Evolutionary conservation across 1,284 basidiomycete genomes (phyloP).

Genomic region (Trametes pubescens): DNA sequence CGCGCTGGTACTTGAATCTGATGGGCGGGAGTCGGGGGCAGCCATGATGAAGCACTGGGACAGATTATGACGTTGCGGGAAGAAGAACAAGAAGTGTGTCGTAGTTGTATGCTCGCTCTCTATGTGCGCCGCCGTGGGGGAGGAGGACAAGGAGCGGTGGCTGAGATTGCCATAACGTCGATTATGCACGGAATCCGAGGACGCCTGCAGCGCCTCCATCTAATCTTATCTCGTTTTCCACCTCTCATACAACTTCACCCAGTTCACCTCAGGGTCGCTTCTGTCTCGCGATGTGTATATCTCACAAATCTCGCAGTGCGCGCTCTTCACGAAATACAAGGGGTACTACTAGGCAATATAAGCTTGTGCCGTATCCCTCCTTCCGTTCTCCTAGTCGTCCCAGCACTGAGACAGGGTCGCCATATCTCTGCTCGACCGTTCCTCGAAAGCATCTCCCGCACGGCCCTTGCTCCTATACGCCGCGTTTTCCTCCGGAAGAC

Average conservation of each 20-base stretch:
- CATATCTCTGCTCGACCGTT: slow-evolving; percentile 54
- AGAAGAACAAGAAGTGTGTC: neutral
- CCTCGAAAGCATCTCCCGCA: slow-evolving; percentile 44
- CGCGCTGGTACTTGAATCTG: neutral
- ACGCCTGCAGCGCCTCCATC: slow-evolving; percentile 5
- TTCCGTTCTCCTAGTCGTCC: slow-evolving; percentile 69
- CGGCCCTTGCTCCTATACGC: slow-evolving; percentile 37
- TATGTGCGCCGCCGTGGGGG: neutral
- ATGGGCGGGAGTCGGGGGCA: neutral
- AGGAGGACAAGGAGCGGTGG: slow-evolving; percentile 8
- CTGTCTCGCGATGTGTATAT: too few species aligned
- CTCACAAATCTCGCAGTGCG: too few species aligned
- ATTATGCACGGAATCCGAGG: slow-evolving; percentile 10
- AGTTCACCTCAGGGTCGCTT: too few species aligned
- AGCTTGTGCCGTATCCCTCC: slow-evolving; percentile 49
- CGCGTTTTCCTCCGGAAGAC: slow-evolving; percentile 44
- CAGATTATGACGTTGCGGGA: neutral
- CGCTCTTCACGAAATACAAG: too few species aligned
- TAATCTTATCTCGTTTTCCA: slow-evolving; percentile 14
- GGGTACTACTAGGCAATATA: neutral
- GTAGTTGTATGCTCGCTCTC: too few species aligned
- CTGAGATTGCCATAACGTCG: slow-evolving; percentile 23
- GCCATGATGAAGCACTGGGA: neutral
- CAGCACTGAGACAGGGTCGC: slow-evolving; percentile 60
- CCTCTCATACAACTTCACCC: too few species aligned